Conservation (phyloP, 2,329 filamentous ascomycete species). For the Blastomyces emzantsi region DNA sequence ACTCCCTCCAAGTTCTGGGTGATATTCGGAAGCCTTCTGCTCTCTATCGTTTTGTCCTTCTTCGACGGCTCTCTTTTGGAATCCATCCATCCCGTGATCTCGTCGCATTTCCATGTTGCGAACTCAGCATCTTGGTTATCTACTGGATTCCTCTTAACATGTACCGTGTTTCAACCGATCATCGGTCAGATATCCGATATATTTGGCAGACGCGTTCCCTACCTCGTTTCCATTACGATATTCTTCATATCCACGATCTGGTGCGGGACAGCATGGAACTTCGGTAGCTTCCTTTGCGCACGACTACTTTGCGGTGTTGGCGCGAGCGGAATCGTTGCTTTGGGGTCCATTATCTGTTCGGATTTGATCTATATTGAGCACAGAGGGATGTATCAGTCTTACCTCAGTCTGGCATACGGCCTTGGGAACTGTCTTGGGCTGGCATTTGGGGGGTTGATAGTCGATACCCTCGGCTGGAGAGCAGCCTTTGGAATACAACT, state of each 20-base stretch:
- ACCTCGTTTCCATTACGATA: constrained; percentile 51
- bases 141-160: constrained; percentile 67
- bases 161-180: constrained; percentile 64
- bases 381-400: constrained; percentile 34
- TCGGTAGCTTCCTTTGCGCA: constrained; percentile 61
- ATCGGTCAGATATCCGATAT: constrained; percentile 66
- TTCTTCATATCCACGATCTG: constrained; percentile 60
- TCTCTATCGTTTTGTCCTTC: constrained; percentile 47
- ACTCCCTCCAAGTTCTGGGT: constrained; percentile 48
- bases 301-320: constrained; percentile 63
- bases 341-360: constrained; percentile 52
- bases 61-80: constrained; percentile 78
- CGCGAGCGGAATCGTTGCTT: constrained; percentile 59
- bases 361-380: constrained; percentile 65
- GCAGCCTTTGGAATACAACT: constrained; percentile 42
- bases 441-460: constrained; percentile 31
- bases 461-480: constrained; percentile 33
- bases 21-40: constrained; percentile 51
- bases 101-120: constrained; percentile 66
- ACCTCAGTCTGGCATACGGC: constrained; percentile 31
- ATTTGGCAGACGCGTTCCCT: constrained; percentile 60
- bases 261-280: constrained; percentile 60
- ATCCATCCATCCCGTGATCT: constrained; percentile 70
- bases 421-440: constrained; percentile 30
- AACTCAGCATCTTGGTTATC: constrained; percentile 75